These are phyloP conservation scores for Pleurotus pulmonarius DNA, from an alignment of 768 basidiomycete species.

Conservation along the genomic window DNA sequence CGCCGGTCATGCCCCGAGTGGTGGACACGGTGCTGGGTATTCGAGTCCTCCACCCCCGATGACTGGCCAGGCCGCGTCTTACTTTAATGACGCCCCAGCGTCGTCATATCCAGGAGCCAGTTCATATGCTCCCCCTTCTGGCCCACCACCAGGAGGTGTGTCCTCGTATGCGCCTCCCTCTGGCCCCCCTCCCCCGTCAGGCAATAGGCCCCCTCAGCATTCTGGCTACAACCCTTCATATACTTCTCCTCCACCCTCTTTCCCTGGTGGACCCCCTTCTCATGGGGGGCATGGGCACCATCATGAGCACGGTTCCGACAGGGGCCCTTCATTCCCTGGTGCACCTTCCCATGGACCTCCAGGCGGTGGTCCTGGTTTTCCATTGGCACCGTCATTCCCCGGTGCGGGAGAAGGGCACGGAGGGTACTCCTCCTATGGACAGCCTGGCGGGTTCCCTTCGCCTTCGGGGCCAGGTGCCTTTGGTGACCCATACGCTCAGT, in stretches of 20 bases:
- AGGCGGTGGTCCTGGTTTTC: constrained; percentile 3
- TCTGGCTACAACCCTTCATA: constrained; percentile 8
- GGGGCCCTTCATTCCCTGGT: constrained; percentile 27
- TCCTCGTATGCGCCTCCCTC: neutral
- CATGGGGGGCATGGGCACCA: constrained; percentile 16
- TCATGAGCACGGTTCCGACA: constrained; percentile 11
- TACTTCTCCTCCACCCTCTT: constrained; percentile 19
- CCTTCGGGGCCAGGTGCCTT: constrained; percentile 7
- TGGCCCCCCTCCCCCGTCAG: constrained; percentile 1
- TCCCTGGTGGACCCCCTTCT: constrained; percentile 21
- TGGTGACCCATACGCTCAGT: constrained; percentile 18
- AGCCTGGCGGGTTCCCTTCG: constrained; percentile 10
- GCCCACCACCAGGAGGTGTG: constrained; percentile 10
- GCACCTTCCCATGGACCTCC: constrained; percentile 9
- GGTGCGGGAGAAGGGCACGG: constrained; percentile 11
- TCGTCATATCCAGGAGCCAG: constrained; percentile 8
- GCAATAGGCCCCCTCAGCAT: neutral
- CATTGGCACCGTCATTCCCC: neutral
- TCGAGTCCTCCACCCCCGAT: constrained; percentile 7
- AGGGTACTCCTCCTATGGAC: constrained; percentile 11
- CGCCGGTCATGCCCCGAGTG: constrained; percentile 7
- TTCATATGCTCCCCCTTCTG: constrained; percentile 12
- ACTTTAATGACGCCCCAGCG: constrained; percentile 18
- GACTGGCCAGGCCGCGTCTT: constrained; percentile 27
- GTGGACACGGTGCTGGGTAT: neutral